phyloP scores from a whole-genome alignment of 345 rosid species.

The Hypericum perforatum region DNA sequence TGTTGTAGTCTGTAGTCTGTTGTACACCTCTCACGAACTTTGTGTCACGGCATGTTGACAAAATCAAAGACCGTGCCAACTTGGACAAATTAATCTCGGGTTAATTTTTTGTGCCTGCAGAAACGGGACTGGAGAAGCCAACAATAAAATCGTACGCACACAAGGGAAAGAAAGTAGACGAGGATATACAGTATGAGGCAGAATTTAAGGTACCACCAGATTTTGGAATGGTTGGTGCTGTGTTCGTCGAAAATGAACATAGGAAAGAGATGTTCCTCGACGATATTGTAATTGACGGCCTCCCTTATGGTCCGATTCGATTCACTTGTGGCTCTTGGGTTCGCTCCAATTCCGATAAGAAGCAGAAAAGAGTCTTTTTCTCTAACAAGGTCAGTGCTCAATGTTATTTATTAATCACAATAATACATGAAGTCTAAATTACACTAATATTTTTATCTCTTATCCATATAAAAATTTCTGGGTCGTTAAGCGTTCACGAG shows the following conservation, averaged over 20 bases:
- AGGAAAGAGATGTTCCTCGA: conserved; percentile 12
- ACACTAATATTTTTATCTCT: too few species aligned
- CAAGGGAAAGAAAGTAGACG: not conserved
- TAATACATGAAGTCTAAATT: too few species aligned
- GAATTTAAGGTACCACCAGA: conserved; percentile 13
- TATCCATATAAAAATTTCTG: not conserved
- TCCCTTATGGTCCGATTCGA: conserved; percentile 5
- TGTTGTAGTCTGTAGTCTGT: too few species aligned
- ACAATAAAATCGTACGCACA: conserved; percentile 11
- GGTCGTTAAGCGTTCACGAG: too few species aligned
- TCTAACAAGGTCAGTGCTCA: conserved; percentile 9
- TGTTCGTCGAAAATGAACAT: conserved; percentile 13
- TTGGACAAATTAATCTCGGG: too few species aligned
- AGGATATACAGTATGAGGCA: conserved; percentile 9
- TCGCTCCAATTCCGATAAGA: conserved; percentile 11
- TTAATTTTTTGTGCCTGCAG: conserved; percentile 1
- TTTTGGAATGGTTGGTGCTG: conserved; percentile 18
- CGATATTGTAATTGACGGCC: conserved; percentile 13
- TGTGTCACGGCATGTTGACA: too few species aligned
- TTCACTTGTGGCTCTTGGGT: conserved; percentile 15
- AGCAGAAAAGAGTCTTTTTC: conserved; percentile 14
- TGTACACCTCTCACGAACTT: too few species aligned
- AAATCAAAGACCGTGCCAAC: too few species aligned
- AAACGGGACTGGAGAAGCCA: conserved; percentile 14
- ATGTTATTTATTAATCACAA: not conserved